Base-by-base conservation (phyloP, 257 asterid species). In the Scutellaria galericulata region DNA sequence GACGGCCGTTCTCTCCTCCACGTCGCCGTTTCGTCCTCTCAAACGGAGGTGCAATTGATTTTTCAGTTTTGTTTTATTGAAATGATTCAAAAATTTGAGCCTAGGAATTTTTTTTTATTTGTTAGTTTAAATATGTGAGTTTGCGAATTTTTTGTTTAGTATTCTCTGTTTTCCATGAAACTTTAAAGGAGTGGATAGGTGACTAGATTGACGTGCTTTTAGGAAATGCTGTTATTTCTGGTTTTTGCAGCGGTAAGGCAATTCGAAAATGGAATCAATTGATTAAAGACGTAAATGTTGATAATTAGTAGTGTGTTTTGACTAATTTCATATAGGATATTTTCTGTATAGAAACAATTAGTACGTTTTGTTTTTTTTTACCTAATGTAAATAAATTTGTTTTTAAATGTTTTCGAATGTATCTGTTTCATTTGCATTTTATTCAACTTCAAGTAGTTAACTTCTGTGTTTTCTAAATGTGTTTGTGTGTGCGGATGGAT, bases 1-100 rank as follows among this genome's bases (percentile, higher is more conserved):
- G 99, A 94, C 75, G 86, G 78, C 42, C 99, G 99, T 9, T 84
- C 99, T 39, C 93, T 91, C 66, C 87, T 94, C 50, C 99, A 94
- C 80, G 96, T 94, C 50, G 97, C 97, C 74, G 97, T 91, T 72
- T 91, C 96, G n/a, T 86, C 74, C 51, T 81, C 84, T 64, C 77
- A 82, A 24, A 9, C 72, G 12, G 79, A 94, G 97, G 98, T 93
- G 9, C 35, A 4, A n/a, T 67, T 72, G 53, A 10, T 63, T 55
- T 2, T 47, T 63, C 31, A 0, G 6, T 60, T 60, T 20, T 7
- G 20, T 6, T 14, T 74, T 55, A 22, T 11, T 37, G 48, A 31
- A 41, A 39, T 54, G 48, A 0, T 1, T 31, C 5, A 60, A 24
- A 66, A 6, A 39, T 37, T 71, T 27, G 22, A 44, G 52, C 61